A percentile compares a stretch with the other conserved stretches of the same genome.
These are phyloP conservation scores for Wickerhamomyces rabaulensis DNA, from an alignment of 805 yeast genomes.

Conservation along the genomic window DNA sequence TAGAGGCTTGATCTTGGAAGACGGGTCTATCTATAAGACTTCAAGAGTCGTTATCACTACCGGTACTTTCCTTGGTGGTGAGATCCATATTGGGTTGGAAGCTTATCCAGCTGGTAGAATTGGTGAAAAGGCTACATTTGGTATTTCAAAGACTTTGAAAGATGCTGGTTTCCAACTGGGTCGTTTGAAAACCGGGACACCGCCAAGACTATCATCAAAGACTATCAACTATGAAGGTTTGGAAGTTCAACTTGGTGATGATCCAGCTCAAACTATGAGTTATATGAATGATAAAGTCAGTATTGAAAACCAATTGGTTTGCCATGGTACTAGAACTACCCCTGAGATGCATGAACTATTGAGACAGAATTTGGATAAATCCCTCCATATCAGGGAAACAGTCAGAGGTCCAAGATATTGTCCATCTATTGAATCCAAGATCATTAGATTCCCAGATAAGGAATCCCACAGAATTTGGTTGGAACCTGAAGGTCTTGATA, in stretches of 20 bases:
- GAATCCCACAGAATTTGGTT: slow-evolving; percentile 82
- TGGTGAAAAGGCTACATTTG: slow-evolving; percentile 89
- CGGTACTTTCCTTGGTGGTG: slow-evolving; percentile 93
- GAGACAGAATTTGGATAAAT: slow-evolving; percentile 64
- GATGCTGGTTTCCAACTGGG: slow-evolving; percentile 82
- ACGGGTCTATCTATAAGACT: slow-evolving; percentile 58
- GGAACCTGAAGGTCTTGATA: slow-evolving; percentile 91
- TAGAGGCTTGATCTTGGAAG: slow-evolving; percentile 67
- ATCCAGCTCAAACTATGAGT: slow-evolving; percentile 87
- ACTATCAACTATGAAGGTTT: slow-evolving; percentile 67
- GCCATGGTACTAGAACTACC: slow-evolving; percentile 79
- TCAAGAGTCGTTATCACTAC: slow-evolving; percentile 82
- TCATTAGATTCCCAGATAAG: slow-evolving; percentile 75
- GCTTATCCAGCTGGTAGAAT: slow-evolving; percentile 87
- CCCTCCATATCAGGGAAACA: slow-evolving; percentile 88
- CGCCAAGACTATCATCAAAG: slow-evolving; percentile 74
- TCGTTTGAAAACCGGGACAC: slow-evolving; percentile 94
- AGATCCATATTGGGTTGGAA: slow-evolving; percentile 83
- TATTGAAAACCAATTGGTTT: slow-evolving; percentile 55
- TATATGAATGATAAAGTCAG: slow-evolving; percentile 66
- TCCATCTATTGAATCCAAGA: slow-evolving; percentile 91
- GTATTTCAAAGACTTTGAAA: slow-evolving; percentile 71
- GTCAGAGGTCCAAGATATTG: slow-evolving; percentile 97
- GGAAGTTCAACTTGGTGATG: slow-evolving; percentile 71
- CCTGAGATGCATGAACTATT: slow-evolving; percentile 67